Percentiles rank a stretch among this genome's conserved stretches.
Conservation (phyloP, 495 filamentous ascomycete genomes). For the Penicillium malachiteum region DNA sequence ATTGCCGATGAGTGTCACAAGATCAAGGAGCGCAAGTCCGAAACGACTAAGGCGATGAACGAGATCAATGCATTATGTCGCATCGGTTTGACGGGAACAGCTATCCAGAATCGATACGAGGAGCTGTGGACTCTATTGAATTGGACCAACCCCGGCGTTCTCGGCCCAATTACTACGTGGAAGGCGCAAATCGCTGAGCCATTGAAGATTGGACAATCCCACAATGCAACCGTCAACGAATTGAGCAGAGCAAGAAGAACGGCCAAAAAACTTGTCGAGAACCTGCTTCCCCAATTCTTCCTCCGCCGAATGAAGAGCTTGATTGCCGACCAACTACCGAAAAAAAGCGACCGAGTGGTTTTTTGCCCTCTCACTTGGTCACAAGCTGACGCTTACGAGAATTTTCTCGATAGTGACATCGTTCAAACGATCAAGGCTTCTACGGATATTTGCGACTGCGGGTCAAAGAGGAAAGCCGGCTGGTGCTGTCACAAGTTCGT, state of each 20-base stretch:
- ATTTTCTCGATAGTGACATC: slow-evolving; percentile 69
- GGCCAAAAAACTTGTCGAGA: slow-evolving; percentile 80
- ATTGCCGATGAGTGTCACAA: slow-evolving; percentile 93
- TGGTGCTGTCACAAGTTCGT: slow-evolving; percentile 74
- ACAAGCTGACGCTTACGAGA: slow-evolving; percentile 83
- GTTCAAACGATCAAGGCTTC: slow-evolving; percentile 67
- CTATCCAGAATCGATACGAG: slow-evolving; percentile 97
- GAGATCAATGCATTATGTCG: slow-evolving; percentile 88
- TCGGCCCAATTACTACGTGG: slow-evolving; percentile 80
- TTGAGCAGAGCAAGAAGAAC: slow-evolving; percentile 78
- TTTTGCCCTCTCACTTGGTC: slow-evolving; percentile 88
- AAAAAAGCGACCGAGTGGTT: slow-evolving; percentile 90
- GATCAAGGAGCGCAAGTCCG: slow-evolving; percentile 79
- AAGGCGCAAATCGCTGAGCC: slow-evolving; percentile 72
- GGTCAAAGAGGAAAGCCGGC: slow-evolving; percentile 67
- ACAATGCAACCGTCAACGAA: slow-evolving; percentile 85
- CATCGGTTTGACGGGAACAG: slow-evolving; percentile 92
- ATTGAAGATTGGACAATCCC: slow-evolving; percentile 81
- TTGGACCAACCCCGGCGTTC: slow-evolving; percentile 89
- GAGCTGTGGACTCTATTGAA: slow-evolving; percentile 96
- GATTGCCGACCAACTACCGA: slow-evolving; percentile 92
- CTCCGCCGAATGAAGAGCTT: slow-evolving; percentile 89
- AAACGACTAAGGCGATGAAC: slow-evolving; percentile 84
- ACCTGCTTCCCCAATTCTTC: slow-evolving; percentile 89
- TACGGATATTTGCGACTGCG: slow-evolving; percentile 68